Percentiles rank a stretch among this genome's conserved stretches.
These are phyloP conservation scores for Penicillium sp. DNA, from an alignment of 2,329 filamentous ascomycete species.

Conservation along the genomic window DNA sequence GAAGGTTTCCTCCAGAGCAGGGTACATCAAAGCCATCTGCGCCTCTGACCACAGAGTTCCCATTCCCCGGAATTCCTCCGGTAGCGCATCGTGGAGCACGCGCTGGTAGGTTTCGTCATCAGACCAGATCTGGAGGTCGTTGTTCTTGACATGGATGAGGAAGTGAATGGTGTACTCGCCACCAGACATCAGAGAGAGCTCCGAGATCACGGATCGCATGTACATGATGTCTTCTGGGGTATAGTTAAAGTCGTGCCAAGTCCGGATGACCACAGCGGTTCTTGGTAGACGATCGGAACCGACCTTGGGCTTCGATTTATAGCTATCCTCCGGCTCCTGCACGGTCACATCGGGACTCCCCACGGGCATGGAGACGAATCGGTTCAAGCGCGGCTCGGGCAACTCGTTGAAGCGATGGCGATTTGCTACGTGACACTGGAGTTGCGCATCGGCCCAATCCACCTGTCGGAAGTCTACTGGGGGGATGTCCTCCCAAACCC, in stretches of 20 bases:
- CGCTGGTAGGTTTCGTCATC: constrained; percentile 71
- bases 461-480: constrained; percentile 76
- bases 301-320: constrained; percentile 21
- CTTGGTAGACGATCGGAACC: constrained; percentile 46
- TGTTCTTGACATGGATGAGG: constrained; percentile 79
- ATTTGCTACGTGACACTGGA: constrained; percentile 72
- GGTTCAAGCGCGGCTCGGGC: constrained; percentile 37
- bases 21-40: constrained; percentile 89
- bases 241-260: constrained; percentile 77
- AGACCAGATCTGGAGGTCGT: constrained; percentile 76
- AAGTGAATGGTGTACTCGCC: constrained; percentile 83
- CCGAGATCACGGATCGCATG: constrained; percentile 76
- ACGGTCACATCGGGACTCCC: constrained; percentile 24
- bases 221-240: constrained; percentile 76
- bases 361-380: constrained; percentile 36
- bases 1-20: constrained; percentile 79
- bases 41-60: constrained; percentile 91
- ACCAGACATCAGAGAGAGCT: constrained; percentile 73
- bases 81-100: constrained; percentile 68
- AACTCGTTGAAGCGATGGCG: constrained; percentile 62
- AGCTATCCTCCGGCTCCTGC: constrained; percentile 13
- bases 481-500: constrained; percentile 69
- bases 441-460: constrained; percentile 77
- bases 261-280: constrained; percentile 75
- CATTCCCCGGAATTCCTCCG: constrained; percentile 83